A percentile compares a stretch with the other conserved stretches of the same genome.
phyloP scores from a whole-genome alignment of 129 eudicot genomes.

The Solidago caesia region DNA sequence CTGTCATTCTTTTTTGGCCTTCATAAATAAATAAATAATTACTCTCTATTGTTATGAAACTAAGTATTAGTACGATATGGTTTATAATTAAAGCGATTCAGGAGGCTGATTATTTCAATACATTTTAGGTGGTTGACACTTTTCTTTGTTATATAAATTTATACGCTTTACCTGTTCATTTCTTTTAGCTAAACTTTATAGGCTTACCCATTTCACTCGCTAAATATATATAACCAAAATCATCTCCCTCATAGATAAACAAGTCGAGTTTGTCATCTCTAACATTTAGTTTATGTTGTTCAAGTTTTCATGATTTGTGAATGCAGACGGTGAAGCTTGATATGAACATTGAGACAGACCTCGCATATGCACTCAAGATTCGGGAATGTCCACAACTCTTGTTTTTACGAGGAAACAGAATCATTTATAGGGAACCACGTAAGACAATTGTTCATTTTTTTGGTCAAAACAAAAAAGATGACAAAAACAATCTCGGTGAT shows the following conservation, averaged over 20 bases:
- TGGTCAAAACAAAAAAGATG: background rate
- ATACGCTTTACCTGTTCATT: too few species aligned
- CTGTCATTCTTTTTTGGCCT: background rate
- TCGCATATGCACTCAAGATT: slow-evolving; percentile 87
- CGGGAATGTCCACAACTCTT: slow-evolving; percentile 87
- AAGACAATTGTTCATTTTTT: slow-evolving; percentile 12
- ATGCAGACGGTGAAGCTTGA: slow-evolving; percentile 88
- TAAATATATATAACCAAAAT: too few species aligned
- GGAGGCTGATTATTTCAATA: background rate
- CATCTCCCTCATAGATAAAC: background rate
- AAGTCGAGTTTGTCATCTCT: background rate
- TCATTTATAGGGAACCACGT: slow-evolving; percentile 78
- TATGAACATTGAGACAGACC: slow-evolving; percentile 90
- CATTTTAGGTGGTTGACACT: background rate
- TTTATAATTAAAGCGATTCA: background rate
- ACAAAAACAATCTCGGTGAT: background rate
- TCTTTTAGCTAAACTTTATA: too few species aligned
- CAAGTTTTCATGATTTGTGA: slow-evolving; percentile 10
- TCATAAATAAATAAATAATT: background rate
- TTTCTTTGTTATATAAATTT: too few species aligned
- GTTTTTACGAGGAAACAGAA: slow-evolving; percentile 81
- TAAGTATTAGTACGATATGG: too few species aligned
- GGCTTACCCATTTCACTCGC: too few species aligned
- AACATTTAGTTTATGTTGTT: background rate
- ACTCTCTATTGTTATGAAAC: too few species aligned